These are phyloP conservation scores for Fusarium protoensiforme DNA, from an alignment of 2,329 filamentous ascomycete genomes.

Conservation along the genomic window DNA sequence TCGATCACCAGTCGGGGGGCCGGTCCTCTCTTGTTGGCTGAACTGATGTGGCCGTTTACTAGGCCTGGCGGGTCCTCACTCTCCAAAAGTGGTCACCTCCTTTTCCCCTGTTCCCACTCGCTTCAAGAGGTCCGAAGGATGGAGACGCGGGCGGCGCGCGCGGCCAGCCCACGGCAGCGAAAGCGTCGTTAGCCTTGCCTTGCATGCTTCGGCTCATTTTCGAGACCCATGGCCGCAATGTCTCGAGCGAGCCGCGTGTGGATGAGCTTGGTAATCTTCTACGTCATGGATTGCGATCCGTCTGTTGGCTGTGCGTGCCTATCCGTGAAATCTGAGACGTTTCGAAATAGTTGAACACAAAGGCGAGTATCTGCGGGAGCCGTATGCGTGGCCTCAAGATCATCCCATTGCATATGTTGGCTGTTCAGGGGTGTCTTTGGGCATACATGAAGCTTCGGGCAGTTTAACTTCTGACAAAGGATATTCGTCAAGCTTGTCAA, in stretches of 20 bases:
- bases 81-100: constrained; percentile 31
- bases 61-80: neutral
- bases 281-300: constrained; percentile 8
- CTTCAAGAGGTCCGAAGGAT: constrained; percentile 8
- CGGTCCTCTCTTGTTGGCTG: neutral
- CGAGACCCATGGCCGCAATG: neutral
- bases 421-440: neutral
- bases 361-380: neutral
- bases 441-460: neutral
- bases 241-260: neutral
- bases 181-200: neutral
- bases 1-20: constrained; percentile 15
- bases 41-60: constrained; percentile 3
- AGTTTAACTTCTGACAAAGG: neutral
- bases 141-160: neutral
- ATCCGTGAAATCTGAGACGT: constrained; percentile 18
- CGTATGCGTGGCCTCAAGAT: neutral
- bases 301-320: neutral
- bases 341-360: neutral
- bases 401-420: neutral
- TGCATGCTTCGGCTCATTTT: constrained; percentile 10
- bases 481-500: constrained; percentile 7
- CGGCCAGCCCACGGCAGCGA: neutral
- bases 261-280: neutral
- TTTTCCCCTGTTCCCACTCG: constrained; percentile 27